These are phyloP conservation scores for Ceratocystiopsis brevicomis DNA, from an alignment of 2,329 filamentous ascomycete species.

Conservation along the genomic window DNA sequence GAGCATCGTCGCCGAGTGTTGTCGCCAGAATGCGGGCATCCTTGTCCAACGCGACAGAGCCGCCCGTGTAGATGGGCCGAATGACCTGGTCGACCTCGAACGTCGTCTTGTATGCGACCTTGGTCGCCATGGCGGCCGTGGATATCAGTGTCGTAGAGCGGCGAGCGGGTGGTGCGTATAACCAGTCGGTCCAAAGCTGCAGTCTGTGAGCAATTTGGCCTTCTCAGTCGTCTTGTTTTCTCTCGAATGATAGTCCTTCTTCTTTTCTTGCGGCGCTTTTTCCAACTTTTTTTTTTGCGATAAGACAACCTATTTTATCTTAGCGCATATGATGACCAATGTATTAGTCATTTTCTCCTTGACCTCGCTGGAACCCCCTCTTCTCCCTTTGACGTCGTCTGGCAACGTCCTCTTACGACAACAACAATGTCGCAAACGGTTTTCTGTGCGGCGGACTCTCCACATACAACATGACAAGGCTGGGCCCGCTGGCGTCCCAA, in stretches of 20 bases:
- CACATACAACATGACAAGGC: constrained; percentile 26
- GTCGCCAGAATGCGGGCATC: constrained; percentile 69
- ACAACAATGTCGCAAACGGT: too few species aligned
- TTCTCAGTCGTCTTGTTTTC: background rate
- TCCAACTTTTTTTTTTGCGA: constrained; percentile 11
- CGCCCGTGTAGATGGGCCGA: constrained; percentile 85
- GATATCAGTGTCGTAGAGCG: background rate
- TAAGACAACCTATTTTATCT: constrained; percentile 20
- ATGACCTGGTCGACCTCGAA: constrained; percentile 72
- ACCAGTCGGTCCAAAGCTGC: background rate
- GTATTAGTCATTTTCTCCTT: too few species aligned
- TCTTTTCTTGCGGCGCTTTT: background rate
- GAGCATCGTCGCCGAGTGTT: constrained; percentile 76
- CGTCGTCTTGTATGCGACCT: constrained; percentile 58
- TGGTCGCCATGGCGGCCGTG: constrained; percentile 33
- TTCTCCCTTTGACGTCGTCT: too few species aligned
- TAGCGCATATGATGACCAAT: constrained; percentile 11
- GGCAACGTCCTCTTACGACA: too few species aligned
- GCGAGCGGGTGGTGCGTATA: background rate
- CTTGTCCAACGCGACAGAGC: constrained; percentile 65
- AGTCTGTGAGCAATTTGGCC: too few species aligned
- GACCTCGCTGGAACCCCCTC: too few species aligned
- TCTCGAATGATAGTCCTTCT: too few species aligned
- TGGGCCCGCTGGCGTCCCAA: constrained; percentile 36
- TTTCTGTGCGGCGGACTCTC: too few species aligned